These are phyloP conservation scores for Polyporus tsugae DNA, from an alignment of 1,284 basidiomycete genomes.

Conservation along the genomic window DNA sequence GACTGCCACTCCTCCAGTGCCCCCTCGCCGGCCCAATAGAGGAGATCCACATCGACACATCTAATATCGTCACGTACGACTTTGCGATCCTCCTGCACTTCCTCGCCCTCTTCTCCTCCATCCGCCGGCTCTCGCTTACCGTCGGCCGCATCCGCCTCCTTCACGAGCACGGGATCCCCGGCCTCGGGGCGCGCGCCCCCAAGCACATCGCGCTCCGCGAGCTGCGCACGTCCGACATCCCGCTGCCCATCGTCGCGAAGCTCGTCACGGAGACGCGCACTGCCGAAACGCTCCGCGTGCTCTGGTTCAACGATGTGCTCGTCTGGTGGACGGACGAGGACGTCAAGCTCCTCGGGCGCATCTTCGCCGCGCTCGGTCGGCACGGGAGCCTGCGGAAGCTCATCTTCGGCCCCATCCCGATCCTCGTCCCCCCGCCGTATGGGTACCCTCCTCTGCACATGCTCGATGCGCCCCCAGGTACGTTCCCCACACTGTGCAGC, in stretches of 20 bases:
- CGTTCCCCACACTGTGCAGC: neutral
- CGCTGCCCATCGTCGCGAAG: slow-evolving; percentile 3
- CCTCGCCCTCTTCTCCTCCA: slow-evolving; percentile 13
- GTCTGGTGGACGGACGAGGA: slow-evolving; percentile 7
- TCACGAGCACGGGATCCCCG: neutral
- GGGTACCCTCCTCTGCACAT: slow-evolving; percentile 3
- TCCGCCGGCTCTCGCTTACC: slow-evolving; percentile 8
- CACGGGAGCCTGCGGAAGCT: slow-evolving; percentile 1
- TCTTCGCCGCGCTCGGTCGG: slow-evolving; percentile 1
- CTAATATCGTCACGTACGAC: slow-evolving; percentile 12
- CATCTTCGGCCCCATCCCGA: slow-evolving; percentile 9
- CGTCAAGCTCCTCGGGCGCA: slow-evolving; percentile 9
- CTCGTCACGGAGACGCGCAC: slow-evolving; percentile 12
- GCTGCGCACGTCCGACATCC: slow-evolving; percentile 14
- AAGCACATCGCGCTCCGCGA: slow-evolving; percentile 9
- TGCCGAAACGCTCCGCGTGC: slow-evolving; percentile 9
- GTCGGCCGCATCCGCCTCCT: slow-evolving; percentile 14
- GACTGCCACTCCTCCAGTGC: neutral
- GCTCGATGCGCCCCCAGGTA: neutral
- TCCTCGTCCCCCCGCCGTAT: slow-evolving; percentile 9
- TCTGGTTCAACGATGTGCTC: slow-evolving; percentile 17
- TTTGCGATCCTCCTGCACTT: slow-evolving; percentile 8
- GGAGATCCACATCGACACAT: slow-evolving; percentile 12
- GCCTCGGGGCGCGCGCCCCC: neutral
- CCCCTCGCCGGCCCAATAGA: slow-evolving; percentile 5